These are phyloP conservation scores for Rhodotorula taiwanensis DNA, from an alignment of 768 basidiomycete genomes.

Conservation along the genomic window DNA sequence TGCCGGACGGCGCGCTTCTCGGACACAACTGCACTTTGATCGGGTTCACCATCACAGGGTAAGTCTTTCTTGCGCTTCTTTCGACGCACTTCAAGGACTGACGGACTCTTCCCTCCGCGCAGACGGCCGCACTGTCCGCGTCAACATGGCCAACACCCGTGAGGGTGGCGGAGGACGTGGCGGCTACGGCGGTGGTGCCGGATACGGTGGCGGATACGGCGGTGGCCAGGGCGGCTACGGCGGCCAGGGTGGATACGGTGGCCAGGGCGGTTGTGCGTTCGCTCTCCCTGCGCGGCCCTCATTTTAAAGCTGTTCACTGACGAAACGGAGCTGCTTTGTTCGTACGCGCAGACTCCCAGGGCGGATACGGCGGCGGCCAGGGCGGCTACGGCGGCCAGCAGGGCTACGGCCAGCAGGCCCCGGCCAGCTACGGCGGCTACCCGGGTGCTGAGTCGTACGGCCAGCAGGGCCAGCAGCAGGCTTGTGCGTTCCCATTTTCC, in stretches of 20 bases:
- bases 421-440: conserved; percentile 37
- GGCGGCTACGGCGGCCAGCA: conserved; percentile 25
- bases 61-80: not conserved
- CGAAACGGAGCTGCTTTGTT: too few relatives aligned
- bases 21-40: not conserved
- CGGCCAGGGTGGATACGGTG: conserved; percentile 5
- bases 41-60: conserved; percentile 3
- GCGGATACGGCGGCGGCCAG: not conserved
- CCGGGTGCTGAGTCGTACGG: conserved; percentile 33
- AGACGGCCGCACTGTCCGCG: conserved; percentile 84
- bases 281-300: too few relatives aligned
- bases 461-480: conserved; percentile 18
- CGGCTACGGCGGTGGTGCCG: conserved; percentile 41
- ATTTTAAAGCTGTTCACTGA: too few relatives aligned
- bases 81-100: not conserved
- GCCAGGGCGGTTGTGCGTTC: conserved; percentile 5
- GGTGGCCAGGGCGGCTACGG: conserved; percentile 30
- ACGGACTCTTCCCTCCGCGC: not conserved
- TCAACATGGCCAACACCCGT: conserved; percentile 55
- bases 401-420: conserved; percentile 32
- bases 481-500: conserved; percentile 7
- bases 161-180: conserved; percentile 36
- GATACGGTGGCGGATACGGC: conserved; percentile 35
- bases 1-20: not conserved
- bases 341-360: not conserved